phyloP scores from a whole-genome alignment of 2,329 filamentous ascomycete genomes.

The Claviceps fusiformis region DNA sequence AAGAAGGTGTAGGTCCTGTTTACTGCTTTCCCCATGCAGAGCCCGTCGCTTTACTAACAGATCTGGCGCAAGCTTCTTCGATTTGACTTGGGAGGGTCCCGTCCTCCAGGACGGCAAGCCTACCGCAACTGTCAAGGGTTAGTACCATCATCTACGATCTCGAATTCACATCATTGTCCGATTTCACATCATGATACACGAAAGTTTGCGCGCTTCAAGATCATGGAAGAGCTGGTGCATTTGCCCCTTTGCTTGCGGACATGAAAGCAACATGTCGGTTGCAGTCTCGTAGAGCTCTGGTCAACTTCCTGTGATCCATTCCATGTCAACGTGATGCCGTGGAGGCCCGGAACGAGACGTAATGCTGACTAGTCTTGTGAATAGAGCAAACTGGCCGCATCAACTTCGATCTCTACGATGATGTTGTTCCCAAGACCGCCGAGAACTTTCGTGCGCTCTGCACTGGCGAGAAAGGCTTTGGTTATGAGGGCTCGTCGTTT shows the following conservation, averaged over 20 bases:
- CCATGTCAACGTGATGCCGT: background rate
- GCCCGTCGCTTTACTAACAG: background rate
- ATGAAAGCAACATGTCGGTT: background rate
- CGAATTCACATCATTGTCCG: background rate
- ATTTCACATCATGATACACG: background rate
- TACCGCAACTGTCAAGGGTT: slow-evolving; percentile 46
- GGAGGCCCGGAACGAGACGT: background rate
- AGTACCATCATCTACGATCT: slow-evolving; percentile 16
- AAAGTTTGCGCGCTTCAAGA: background rate
- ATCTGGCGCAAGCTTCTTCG: slow-evolving; percentile 46
- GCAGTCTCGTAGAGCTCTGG: background rate
- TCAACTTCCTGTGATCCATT: background rate
- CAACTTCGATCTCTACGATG: slow-evolving; percentile 78
- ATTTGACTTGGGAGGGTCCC: slow-evolving; percentile 60
- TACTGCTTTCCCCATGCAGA: slow-evolving; percentile 4
- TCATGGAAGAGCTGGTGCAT: background rate
- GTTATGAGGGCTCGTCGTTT: slow-evolving; percentile 74
- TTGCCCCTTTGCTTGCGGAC: background rate
- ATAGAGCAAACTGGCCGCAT: slow-evolving; percentile 64
- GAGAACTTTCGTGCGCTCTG: slow-evolving; percentile 77
- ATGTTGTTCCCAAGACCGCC: slow-evolving; percentile 76
- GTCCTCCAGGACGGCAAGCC: slow-evolving; percentile 46
- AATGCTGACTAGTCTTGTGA: slow-evolving; percentile 3
- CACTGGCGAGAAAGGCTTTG: slow-evolving; percentile 68
- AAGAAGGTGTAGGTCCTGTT: slow-evolving; percentile 47